Evolutionary conservation across 73 alveolate genomes (phyloP), one percentile per base, ranked within the genome.

Genomic region (Paramecium pentaurelia): DNA sequence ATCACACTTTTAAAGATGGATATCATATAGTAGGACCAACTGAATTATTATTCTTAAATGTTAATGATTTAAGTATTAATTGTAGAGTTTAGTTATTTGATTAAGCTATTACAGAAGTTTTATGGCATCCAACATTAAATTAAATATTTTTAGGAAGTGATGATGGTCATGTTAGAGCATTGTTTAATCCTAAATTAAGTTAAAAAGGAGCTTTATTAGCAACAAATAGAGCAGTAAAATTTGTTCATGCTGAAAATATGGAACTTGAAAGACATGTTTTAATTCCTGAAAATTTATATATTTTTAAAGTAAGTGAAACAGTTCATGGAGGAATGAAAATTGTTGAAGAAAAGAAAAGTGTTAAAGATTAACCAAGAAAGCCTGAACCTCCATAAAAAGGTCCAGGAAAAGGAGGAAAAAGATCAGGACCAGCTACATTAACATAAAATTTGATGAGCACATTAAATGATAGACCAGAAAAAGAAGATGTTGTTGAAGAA

Each of bases 401-500:
- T 8, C 95, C 97, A n/a, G 96, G 97, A 18, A 94, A 77, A 94
- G 97, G 97, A 49, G 97, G 97, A 6, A 84, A 86, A 49, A 1
- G 93, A 36, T 71, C 93, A 44, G 71, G 91, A 22, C 92, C 96
- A 11, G 93, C 97, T 6, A 96, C 98, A 49, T 73, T 95, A 51
- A 96, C 99, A 51, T 95, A 95, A 77, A 96, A 96, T 88, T 90
- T 97, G 38, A 96, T 97, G 97, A 93, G 96, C 45, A 95, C 89
- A 75, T 28, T 96, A 37, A 93, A 93, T 86, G 96, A 77, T 93
- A 92, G 44, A 93, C 93, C 92, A 96, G 97, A 92, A 97, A 40
- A 95, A 71, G 97, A 95, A 85, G 99, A 97, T 93, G 96, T 98
- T 2, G 95, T 97, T 75, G 98, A 96, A 71, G 27, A 30, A 11